Conservation (phyloP, 805 yeast species). For the Crinitomyces ghanaensis region DNA sequence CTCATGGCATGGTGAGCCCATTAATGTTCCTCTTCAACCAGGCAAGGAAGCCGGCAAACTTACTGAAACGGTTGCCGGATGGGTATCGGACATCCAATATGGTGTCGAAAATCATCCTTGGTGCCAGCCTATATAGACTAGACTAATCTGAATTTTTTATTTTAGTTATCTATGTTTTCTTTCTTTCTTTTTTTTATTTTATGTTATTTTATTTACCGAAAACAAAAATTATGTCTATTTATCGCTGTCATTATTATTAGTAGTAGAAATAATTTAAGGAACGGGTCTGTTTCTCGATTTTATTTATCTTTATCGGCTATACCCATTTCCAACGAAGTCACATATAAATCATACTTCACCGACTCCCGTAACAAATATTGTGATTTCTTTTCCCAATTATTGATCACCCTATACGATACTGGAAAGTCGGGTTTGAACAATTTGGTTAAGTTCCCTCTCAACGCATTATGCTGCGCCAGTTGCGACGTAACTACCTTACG, state of each 20-base stretch:
- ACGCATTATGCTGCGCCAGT: constrained; percentile 33
- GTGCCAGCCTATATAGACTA: constrained; percentile 12
- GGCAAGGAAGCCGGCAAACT: constrained; percentile 57
- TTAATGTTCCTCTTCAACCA: constrained; percentile 65
- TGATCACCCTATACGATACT: constrained; percentile 18
- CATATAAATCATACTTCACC: constrained; percentile 21
- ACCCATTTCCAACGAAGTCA: constrained; percentile 14
- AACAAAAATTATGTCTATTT: no score
- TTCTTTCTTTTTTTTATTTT: no score
- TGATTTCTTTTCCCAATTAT: constrained; percentile 24
- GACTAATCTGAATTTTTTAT: no score
- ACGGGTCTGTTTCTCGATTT: no score
- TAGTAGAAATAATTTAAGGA: no score
- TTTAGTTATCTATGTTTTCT: no score
- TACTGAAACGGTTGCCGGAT: constrained; percentile 64
- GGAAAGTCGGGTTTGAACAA: constrained; percentile 20
- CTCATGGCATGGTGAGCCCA: constrained; percentile 64
- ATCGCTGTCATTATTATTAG: no score
- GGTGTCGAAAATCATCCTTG: constrained; percentile 60
- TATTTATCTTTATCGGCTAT: constrained; percentile 11
- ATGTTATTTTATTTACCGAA: no score
- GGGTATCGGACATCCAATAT: constrained; percentile 88
- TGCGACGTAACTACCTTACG: constrained; percentile 28
- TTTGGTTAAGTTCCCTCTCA: constrained; percentile 28
- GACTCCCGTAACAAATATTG: constrained; percentile 19